phyloP scores from a whole-genome alignment of 2,329 filamentous ascomycete genomes.

The Aspergillus sp. region DNA sequence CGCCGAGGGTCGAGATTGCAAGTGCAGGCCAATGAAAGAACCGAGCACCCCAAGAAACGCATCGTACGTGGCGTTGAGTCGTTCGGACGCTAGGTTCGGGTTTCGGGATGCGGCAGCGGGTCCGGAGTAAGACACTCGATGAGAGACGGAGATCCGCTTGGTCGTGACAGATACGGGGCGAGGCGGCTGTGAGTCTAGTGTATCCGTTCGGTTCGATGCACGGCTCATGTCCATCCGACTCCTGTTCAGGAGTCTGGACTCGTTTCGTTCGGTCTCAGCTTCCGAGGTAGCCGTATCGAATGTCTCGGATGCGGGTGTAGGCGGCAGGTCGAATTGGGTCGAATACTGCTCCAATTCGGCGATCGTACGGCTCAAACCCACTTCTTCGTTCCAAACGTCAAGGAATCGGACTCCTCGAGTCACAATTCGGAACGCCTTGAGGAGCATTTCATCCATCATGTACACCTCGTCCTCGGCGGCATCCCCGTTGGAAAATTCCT shows the following conservation, averaged over 20 bases:
- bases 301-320: conserved; percentile 41
- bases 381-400: conserved; percentile 71
- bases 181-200: conserved; percentile 26
- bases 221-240: conserved; percentile 31
- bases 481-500: conserved; percentile 64
- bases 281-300: conserved; percentile 30
- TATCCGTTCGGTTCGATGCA: conserved; percentile 26
- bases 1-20: conserved; percentile 86
- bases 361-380: conserved; percentile 45
- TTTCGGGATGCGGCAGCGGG: conserved; percentile 63
- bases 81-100: conserved; percentile 78
- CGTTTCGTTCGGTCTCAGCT: conserved; percentile 28
- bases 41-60: conserved; percentile 86
- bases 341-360: conserved; percentile 37
- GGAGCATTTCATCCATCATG: conserved; percentile 85
- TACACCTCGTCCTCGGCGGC: conserved; percentile 40
- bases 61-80: conserved; percentile 77
- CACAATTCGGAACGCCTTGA: conserved; percentile 93
- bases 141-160: conserved; percentile 59
- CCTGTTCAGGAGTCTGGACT: conserved; percentile 33
- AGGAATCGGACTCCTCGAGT: conserved; percentile 85
- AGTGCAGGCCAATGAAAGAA: conserved; percentile 88
- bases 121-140: conserved; percentile 74
- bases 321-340: conserved; percentile 31
- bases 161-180: conserved; percentile 36